Conservation (phyloP, 345 rosid genomes). For the Geranium brycei region DNA sequence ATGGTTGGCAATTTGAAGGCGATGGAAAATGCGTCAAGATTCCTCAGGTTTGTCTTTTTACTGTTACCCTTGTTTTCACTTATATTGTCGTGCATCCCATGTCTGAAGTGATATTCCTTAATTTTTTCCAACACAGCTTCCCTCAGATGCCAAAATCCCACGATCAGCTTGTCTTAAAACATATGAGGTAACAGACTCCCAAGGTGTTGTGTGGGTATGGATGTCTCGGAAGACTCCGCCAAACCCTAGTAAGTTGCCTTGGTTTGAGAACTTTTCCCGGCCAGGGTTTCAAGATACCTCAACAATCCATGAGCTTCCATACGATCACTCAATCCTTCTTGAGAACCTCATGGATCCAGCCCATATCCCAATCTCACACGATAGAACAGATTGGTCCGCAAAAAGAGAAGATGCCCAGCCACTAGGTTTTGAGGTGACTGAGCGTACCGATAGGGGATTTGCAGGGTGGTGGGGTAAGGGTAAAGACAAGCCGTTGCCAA, state of each 20-base stretch:
- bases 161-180: slow-evolving; percentile 58
- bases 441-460: slow-evolving; percentile 60
- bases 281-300: slow-evolving; percentile 67
- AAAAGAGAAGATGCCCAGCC: slow-evolving; percentile 88
- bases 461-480: slow-evolving; percentile 87
- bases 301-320: slow-evolving; percentile 79
- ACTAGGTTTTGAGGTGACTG: slow-evolving; percentile 55
- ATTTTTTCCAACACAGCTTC: slow-evolving; percentile 35
- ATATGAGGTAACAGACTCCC: slow-evolving; percentile 65
- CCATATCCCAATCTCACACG: slow-evolving; percentile 86
- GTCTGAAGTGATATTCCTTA: not conserved
- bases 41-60: slow-evolving; percentile 56
- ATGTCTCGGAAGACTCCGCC: slow-evolving; percentile 72
- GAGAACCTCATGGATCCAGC: slow-evolving; percentile 99
- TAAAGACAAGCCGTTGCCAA: slow-evolving; percentile 34
- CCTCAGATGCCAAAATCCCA: slow-evolving; percentile 72
- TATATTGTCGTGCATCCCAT: not conserved
- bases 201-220: slow-evolving; percentile 93
- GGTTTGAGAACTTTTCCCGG: slow-evolving; percentile 77
- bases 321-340: slow-evolving; percentile 85
- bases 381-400: slow-evolving; percentile 74
- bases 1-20: slow-evolving; percentile 95
- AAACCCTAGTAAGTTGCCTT: slow-evolving; percentile 48
- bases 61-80: not conserved
- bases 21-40: slow-evolving; percentile 78